phyloP scores from a whole-genome alignment of 1,139 yeast species.

The Geotrichum fermentans region DNA sequence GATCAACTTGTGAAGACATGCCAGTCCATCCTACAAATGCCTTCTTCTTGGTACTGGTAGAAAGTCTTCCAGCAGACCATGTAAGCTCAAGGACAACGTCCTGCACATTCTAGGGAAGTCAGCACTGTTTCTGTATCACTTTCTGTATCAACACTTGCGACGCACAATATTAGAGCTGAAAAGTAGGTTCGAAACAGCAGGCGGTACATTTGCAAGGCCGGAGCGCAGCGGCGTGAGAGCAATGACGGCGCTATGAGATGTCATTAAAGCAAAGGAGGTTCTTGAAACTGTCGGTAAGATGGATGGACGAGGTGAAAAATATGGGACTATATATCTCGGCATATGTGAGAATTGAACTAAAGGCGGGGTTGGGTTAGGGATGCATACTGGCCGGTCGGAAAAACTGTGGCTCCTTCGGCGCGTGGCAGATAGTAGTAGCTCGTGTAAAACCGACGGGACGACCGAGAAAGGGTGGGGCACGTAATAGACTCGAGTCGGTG shows the following conservation, averaged over 20 bases:
- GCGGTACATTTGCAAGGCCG: constrained; percentile 58
- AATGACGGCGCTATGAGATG: constrained; percentile 33
- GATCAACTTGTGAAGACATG: constrained; percentile 31
- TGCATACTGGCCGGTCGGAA: not conserved
- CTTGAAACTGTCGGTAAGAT: not conserved
- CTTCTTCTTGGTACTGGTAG: constrained; percentile 28
- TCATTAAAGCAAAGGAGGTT: constrained; percentile 16
- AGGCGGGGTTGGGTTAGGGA: not conserved
- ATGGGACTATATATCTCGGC: not conserved
- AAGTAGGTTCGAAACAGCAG: constrained; percentile 46
- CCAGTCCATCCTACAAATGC: constrained; percentile 71
- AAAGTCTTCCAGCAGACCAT: constrained; percentile 37
- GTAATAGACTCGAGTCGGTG: too few species aligned
- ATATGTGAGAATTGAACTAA: not conserved
- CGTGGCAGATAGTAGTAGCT: too few species aligned
- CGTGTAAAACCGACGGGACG: too few species aligned
- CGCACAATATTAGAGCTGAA: constrained; percentile 50
- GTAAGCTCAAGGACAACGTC: constrained; percentile 52
- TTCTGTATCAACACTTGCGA: too few species aligned
- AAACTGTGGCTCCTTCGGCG: too few species aligned
- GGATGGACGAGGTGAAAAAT: not conserved
- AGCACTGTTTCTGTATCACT: too few species aligned
- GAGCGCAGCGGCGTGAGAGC: constrained; percentile 42
- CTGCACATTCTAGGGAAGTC: constrained; percentile 41
- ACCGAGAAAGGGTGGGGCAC: too few species aligned